A percentile compares a stretch with the other conserved stretches of the same genome.
Evolutionary conservation across 768 basidiomycete genomes (phyloP).

Genomic region (Calvatia gigantea): DNA sequence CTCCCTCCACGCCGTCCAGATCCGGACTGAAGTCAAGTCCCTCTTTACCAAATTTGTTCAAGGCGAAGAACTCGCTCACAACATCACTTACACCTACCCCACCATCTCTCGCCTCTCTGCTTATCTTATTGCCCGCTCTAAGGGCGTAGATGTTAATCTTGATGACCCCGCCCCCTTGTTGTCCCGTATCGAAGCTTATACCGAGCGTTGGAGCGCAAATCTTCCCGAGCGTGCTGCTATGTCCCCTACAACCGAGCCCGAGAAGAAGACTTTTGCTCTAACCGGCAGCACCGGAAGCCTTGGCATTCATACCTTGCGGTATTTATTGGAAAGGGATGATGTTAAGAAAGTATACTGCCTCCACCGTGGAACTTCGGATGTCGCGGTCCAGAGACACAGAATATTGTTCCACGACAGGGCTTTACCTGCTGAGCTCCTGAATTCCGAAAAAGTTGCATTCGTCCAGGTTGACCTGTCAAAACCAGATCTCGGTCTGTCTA

Average conservation of each 20-base stretch:
- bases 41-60: neutral
- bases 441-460: neutral
- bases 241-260: neutral
- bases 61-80: conserved; percentile 4
- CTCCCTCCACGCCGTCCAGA: conserved; percentile 11
- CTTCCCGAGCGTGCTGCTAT: neutral
- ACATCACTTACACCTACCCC: conserved; percentile 8
- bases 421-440: neutral
- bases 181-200: neutral
- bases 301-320: conserved; percentile 23
- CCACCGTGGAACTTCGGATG: conserved; percentile 17
- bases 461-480: conserved; percentile 6
- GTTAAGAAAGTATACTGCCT: conserved; percentile 22
- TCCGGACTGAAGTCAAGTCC: conserved; percentile 7
- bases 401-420: conserved; percentile 3
- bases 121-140: neutral
- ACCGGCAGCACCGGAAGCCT: conserved; percentile 33
- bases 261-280: conserved; percentile 23
- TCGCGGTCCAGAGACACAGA: neutral
- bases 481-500: conserved; percentile 2
- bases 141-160: neutral
- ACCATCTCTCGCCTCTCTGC: conserved; percentile 6
- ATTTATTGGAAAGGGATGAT: conserved; percentile 17
- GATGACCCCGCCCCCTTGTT: neutral
- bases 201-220: conserved; percentile 4